Evolutionary conservation across 106 monocot species (phyloP).

Genomic region (Xerophyta viscosa): DNA sequence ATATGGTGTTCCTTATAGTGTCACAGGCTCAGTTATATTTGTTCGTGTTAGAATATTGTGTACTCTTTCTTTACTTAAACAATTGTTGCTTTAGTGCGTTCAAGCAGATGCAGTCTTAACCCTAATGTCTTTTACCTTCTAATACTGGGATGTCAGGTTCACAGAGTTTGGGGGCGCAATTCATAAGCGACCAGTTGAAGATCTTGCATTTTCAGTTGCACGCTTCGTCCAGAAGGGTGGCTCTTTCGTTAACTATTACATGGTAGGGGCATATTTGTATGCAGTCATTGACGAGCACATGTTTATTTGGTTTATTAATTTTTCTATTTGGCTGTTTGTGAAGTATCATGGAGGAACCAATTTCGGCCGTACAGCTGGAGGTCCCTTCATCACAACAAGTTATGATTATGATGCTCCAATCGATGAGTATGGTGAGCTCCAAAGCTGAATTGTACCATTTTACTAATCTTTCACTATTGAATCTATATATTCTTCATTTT

Average conservation of each 20-base stretch:
- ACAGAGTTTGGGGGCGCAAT: constrained; percentile 85
- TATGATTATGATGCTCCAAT: constrained; percentile 98
- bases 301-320: neutral
- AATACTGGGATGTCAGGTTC: constrained; percentile 46
- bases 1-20: neutral
- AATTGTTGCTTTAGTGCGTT: no score
- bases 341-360: constrained; percentile 98
- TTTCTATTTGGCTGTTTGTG: constrained; percentile 13
- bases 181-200: constrained; percentile 73
- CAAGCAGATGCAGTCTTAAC: no score
- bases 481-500: no score
- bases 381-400: constrained; percentile 95
- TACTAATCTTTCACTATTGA: no score
- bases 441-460: no score
- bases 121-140: no score
- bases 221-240: constrained; percentile 90
- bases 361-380: constrained; percentile 96
- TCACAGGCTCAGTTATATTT: no score
- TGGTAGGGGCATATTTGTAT: constrained; percentile 36
- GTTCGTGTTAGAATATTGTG: no score
- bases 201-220: constrained; percentile 92
- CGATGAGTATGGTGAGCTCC: constrained; percentile 92
- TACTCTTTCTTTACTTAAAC: no score
- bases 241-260: constrained; percentile 92
- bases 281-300: no score